phyloP scores from a whole-genome alignment of 768 basidiomycete genomes.

The Fomitopsis serialis region DNA sequence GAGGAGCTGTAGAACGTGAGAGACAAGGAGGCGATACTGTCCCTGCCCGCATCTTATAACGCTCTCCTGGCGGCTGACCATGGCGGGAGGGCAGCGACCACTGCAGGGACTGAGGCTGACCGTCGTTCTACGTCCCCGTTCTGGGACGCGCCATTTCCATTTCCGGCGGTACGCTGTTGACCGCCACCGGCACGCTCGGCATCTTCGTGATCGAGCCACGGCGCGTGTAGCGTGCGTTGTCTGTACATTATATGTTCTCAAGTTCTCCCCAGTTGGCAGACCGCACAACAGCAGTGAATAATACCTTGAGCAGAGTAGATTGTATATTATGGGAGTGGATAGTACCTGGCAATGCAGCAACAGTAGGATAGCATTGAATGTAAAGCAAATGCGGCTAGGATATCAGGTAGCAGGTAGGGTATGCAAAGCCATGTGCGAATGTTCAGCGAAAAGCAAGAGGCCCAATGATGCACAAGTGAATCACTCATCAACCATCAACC shows the following conservation, averaged over 20 bases:
- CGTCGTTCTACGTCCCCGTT: neutral
- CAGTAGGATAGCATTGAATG: neutral
- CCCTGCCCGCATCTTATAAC: neutral
- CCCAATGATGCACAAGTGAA: slow-evolving; percentile 7
- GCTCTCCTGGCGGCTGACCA: neutral
- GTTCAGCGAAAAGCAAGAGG: slow-evolving; percentile 1
- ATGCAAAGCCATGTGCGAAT: slow-evolving; percentile 13
- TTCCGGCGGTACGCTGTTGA: neutral
- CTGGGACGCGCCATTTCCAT: neutral
- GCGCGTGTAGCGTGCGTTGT: too few species aligned
- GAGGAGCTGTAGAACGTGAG: neutral
- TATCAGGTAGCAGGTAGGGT: slow-evolving; percentile 21
- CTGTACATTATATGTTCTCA: too few species aligned
- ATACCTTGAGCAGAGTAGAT: too few species aligned
- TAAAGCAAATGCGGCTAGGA: slow-evolving; percentile 8
- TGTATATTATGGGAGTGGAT: too few species aligned
- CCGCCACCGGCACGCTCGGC: neutral
- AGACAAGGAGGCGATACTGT: neutral
- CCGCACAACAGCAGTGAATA: too few species aligned
- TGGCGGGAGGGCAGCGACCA: neutral
- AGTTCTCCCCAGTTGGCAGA: too few species aligned
- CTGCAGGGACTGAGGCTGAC: neutral
- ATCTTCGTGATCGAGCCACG: neutral
- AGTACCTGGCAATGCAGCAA: neutral
- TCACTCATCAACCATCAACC: slow-evolving; percentile 63